Percentiles rank a stretch among this genome's conserved stretches.
Conservation (phyloP, 768 basidiomycete species). For the Suillus tomentosus region DNA sequence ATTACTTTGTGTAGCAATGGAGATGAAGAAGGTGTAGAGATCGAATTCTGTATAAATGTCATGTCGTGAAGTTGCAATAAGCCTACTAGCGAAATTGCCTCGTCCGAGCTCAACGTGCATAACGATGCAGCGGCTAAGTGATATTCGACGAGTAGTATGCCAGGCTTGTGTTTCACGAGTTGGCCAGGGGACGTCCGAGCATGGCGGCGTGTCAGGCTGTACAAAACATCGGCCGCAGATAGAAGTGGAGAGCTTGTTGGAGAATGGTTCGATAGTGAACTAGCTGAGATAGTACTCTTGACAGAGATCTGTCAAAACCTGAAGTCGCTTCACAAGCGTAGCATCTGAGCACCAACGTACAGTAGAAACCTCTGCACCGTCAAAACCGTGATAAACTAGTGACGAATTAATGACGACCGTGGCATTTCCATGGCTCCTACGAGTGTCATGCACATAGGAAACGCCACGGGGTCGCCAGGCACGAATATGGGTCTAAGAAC, state of each 20-base stretch:
- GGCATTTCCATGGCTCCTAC: background rate
- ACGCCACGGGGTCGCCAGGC: conserved; percentile 1
- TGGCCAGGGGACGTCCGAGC: background rate
- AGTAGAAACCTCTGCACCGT: background rate
- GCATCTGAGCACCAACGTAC: background rate
- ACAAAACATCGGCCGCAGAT: background rate
- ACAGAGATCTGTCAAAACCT: background rate
- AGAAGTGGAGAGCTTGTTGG: background rate
- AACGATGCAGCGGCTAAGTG: background rate
- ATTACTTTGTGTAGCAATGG: background rate
- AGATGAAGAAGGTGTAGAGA: background rate
- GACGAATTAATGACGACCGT: too few species aligned
- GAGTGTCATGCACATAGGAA: background rate
- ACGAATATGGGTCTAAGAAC: background rate
- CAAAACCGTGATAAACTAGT: background rate
- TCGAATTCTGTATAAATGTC: background rate
- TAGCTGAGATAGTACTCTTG: background rate
- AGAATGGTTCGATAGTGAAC: background rate
- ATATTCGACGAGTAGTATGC: background rate
- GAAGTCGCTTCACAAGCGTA: background rate
- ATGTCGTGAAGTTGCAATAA: background rate
- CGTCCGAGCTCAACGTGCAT: background rate
- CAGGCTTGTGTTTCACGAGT: background rate
- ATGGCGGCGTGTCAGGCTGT: background rate
- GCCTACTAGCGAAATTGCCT: background rate